These are phyloP conservation scores for Neurospora crassa DNA, from an alignment of 2,329 filamentous ascomycete genomes.

Conservation along the genomic window DNA sequence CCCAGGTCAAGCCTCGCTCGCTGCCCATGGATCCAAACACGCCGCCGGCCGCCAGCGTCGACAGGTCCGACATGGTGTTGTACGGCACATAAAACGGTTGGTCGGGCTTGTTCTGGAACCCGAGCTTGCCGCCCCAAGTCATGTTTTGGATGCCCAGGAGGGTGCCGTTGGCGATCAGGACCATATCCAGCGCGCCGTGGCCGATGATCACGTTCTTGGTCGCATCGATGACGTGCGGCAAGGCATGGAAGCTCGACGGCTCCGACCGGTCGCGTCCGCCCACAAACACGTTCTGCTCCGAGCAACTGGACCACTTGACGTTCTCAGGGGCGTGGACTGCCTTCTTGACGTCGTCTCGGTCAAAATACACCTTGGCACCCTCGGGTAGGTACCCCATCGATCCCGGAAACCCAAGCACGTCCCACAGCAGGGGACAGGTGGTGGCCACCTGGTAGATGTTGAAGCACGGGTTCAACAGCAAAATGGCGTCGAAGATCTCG, in stretches of 20 bases:
- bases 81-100: constrained; percentile 62
- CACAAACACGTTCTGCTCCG: constrained; percentile 26
- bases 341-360: constrained; percentile 58
- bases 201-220: constrained; percentile 65
- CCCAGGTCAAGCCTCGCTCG: constrained; percentile 68
- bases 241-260: constrained; percentile 44
- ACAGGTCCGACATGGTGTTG: constrained; percentile 33
- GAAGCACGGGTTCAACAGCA: constrained; percentile 64
- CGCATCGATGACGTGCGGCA: constrained; percentile 63
- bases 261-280: constrained; percentile 38
- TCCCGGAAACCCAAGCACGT: constrained; percentile 62
- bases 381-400: constrained; percentile 51
- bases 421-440: constrained; percentile 61
- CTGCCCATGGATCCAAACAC: constrained; percentile 61
- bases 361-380: constrained; percentile 58
- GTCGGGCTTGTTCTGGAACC: constrained; percentile 52
- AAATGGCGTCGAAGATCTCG: constrained; percentile 43
- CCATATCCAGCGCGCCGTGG: constrained; percentile 61
- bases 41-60: constrained; percentile 36
- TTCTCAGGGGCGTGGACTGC: constrained; percentile 63
- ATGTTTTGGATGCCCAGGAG: constrained; percentile 70
- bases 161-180: constrained; percentile 59
- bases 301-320: constrained; percentile 31
- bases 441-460: constrained; percentile 65
- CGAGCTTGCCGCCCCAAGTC: constrained; percentile 64